Evolutionary conservation across 2,329 filamentous ascomycete species (phyloP).

Genomic region (Xylaria arbuscula): DNA sequence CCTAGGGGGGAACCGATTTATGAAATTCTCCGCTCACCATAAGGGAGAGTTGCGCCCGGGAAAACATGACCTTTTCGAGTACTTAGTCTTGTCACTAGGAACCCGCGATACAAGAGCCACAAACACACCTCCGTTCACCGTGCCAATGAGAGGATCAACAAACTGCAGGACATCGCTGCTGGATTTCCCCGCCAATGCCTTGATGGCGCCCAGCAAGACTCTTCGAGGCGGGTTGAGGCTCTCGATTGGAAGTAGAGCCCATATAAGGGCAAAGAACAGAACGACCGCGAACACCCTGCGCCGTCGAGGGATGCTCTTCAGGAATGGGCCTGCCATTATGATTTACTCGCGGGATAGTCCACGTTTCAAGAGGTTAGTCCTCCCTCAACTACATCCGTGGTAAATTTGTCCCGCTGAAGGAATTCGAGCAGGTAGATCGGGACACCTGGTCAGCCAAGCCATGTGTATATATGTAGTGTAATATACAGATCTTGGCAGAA

Average conservation of each 20-base stretch:
- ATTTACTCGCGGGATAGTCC: not conserved
- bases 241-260: slow-evolving; percentile 43
- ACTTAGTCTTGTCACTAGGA: slow-evolving; percentile 26
- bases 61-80: slow-evolving; percentile 49
- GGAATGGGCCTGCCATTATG: slow-evolving; percentile 41
- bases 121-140: slow-evolving; percentile 48
- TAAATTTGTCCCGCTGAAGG: slow-evolving; percentile 4
- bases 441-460: slow-evolving; percentile 17
- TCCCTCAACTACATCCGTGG: not conserved
- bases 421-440: slow-evolving; percentile 1
- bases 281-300: slow-evolving; percentile 41
- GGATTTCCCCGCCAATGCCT: slow-evolving; percentile 34
- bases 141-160: slow-evolving; percentile 50
- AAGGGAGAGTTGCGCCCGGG: slow-evolving; percentile 50
- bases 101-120: not conserved
- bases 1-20: not conserved
- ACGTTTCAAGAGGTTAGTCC: not conserved
- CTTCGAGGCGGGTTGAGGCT: slow-evolving; percentile 42
- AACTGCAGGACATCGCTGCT: slow-evolving; percentile 45
- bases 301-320: slow-evolving; percentile 44
- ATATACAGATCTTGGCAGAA: slow-evolving; percentile 22
- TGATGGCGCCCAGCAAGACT: slow-evolving; percentile 38
- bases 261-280: slow-evolving; percentile 42
- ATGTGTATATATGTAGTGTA: slow-evolving; percentile 12
- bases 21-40: slow-evolving; percentile 41